A percentile compares a stretch with the other conserved stretches of the same genome.
Evolutionary conservation across 495 filamentous ascomycete genomes (phyloP).

Genomic region (Hyaloscypha hepaticicola): DNA sequence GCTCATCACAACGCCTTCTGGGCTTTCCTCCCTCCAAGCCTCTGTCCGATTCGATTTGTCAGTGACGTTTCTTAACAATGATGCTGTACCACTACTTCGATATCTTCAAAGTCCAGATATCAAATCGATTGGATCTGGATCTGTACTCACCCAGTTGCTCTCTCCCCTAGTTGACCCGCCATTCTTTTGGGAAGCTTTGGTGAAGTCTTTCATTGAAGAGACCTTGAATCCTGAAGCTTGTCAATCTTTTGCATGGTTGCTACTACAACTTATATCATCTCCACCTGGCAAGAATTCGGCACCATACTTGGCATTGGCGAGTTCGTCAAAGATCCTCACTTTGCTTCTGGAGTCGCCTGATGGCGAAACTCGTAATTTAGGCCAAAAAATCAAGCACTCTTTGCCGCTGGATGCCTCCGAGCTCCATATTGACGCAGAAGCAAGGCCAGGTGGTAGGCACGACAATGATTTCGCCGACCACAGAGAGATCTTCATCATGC

Average conservation of each 20-base stretch:
- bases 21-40: conserved; percentile 46
- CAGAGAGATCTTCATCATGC: conserved; percentile 61
- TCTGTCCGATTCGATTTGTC: conserved; percentile 51
- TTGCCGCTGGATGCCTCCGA: conserved; percentile 8
- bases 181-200: conserved; percentile 57
- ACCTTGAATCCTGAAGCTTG: conserved; percentile 41
- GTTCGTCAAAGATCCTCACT: conserved; percentile 7
- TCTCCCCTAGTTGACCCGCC: conserved; percentile 55
- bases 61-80: conserved; percentile 49
- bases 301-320: conserved; percentile 11
- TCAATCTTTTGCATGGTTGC: conserved; percentile 58
- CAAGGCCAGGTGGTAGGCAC: conserved; percentile 66
- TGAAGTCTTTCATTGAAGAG: conserved; percentile 41
- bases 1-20: conserved; percentile 50
- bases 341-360: conserved; percentile 11
- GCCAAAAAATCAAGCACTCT: conserved; percentile 18
- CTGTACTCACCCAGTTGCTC: conserved; percentile 54
- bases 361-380: conserved; percentile 1
- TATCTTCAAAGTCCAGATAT: conserved; percentile 46
- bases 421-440: conserved; percentile 14
- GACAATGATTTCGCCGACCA: conserved; percentile 72
- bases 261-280: conserved; percentile 53
- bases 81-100: conserved; percentile 37
- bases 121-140: conserved; percentile 53
- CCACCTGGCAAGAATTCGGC: conserved; percentile 34